Percentiles rank a stretch among this genome's conserved stretches.
phyloP scores from a whole-genome alignment of 352 stramenopile species.

The Globisporangium megalacanthum region DNA sequence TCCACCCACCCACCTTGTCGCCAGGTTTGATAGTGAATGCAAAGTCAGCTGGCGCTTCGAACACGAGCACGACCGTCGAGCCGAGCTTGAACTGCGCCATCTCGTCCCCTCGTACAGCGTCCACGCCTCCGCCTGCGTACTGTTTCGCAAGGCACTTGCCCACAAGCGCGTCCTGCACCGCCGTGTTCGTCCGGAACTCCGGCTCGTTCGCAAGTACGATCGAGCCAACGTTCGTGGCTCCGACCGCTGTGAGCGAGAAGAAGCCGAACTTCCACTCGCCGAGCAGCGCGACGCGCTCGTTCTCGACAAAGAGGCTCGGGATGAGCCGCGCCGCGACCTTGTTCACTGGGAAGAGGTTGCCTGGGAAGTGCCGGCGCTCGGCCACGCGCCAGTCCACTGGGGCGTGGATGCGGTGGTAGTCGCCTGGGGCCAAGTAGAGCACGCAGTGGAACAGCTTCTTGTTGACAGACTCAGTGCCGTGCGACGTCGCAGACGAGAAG shows the following conservation, averaged over 20 bases:
- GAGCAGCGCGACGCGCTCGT: slow-evolving; percentile 72
- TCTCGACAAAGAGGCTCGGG: slow-evolving; percentile 77
- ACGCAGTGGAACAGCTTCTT: slow-evolving; percentile 80
- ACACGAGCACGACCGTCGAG: slow-evolving; percentile 84
- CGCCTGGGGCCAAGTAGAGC: slow-evolving; percentile 77
- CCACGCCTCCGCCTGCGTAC: slow-evolving; percentile 30
- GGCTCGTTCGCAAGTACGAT: slow-evolving; percentile 70
- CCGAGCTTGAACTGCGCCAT: slow-evolving; percentile 82
- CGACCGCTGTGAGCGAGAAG: slow-evolving; percentile 79
- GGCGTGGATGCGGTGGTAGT: slow-evolving; percentile 87
- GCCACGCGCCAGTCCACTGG: slow-evolving; percentile 69
- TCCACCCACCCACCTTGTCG: slow-evolving; percentile 45
- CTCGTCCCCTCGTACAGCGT: slow-evolving; percentile 51
- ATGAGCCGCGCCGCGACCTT: slow-evolving; percentile 54
- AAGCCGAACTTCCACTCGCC: slow-evolving; percentile 77
- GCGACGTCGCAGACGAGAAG: slow-evolving; percentile 24
- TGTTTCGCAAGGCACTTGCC: slow-evolving; percentile 47
- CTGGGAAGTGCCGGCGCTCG: slow-evolving; percentile 77
- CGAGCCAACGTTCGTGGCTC: slow-evolving; percentile 85
- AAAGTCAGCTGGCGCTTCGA: slow-evolving; percentile 73
- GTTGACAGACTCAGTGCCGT: slow-evolving; percentile 12
- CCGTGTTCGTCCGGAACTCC: slow-evolving; percentile 58
- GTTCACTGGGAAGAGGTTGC: slow-evolving; percentile 81
- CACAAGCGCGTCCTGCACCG: slow-evolving; percentile 43
- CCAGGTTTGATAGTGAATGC: slow-evolving; percentile 67